A percentile compares a stretch with the other conserved stretches of the same genome.
Evolutionary conservation across 2,329 filamentous ascomycete species (phyloP).

Genomic region (Cladosporium sp.): DNA sequence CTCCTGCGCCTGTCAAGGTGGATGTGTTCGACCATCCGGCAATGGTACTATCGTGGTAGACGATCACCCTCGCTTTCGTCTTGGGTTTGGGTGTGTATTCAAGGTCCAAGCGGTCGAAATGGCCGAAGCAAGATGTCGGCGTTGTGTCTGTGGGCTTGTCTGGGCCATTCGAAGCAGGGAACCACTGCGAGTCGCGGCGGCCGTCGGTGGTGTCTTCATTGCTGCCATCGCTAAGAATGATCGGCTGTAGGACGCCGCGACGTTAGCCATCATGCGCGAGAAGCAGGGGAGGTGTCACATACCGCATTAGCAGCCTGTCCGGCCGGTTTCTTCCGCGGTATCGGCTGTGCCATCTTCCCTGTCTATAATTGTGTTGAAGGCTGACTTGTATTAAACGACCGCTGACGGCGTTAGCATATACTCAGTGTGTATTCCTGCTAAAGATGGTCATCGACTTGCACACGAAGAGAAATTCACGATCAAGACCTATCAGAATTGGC

Average conservation of each 20-base stretch:
- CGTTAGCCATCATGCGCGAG: background rate
- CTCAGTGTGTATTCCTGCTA: background rate
- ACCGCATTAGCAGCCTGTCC: background rate
- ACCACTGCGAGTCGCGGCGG: slow-evolving; percentile 1
- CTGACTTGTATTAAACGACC: background rate
- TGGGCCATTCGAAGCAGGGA: background rate
- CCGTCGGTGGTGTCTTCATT: background rate
- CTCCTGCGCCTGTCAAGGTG: background rate
- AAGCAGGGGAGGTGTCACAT: background rate
- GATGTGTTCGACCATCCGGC: background rate
- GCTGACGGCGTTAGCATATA: background rate
- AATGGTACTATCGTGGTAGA: background rate
- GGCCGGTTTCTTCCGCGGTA: background rate
- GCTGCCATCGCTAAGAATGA: background rate
- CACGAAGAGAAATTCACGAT: no score
- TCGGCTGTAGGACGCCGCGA: background rate
- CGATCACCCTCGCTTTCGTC: background rate
- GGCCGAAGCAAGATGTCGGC: background rate
- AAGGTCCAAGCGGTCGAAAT: background rate
- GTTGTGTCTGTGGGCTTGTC: background rate
- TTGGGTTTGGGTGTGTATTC: background rate
- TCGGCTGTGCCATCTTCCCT: background rate
- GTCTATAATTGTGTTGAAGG: background rate
- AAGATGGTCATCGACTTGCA: no score
- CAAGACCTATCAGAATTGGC: no score